A percentile compares a stretch with the other conserved stretches of the same genome.
These are phyloP conservation scores for Gloeopeniophorella convolvens DNA, from an alignment of 768 basidiomycete species.

Conservation along the genomic window DNA sequence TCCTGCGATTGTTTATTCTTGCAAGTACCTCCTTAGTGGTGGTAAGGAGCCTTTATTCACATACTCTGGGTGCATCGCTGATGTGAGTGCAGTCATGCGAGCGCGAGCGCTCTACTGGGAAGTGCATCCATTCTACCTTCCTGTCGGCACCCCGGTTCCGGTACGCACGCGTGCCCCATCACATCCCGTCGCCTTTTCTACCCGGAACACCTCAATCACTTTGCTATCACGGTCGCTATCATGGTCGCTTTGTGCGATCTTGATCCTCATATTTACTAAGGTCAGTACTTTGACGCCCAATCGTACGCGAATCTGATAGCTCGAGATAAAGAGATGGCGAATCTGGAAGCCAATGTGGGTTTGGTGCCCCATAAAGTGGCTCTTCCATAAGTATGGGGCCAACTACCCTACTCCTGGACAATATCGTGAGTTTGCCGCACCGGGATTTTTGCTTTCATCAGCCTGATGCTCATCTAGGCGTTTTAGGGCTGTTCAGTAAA, in stretches of 20 bases:
- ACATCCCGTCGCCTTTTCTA: not conserved
- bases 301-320: not conserved
- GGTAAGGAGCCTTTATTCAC: too few species aligned
- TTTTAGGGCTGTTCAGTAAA: not conserved
- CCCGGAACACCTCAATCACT: not conserved
- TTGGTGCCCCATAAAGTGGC: not conserved
- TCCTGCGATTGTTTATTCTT: too few species aligned
- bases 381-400: not conserved
- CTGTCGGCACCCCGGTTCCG: not conserved
- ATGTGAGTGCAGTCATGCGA: conserved; percentile 1
- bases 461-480: not conserved
- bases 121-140: not conserved
- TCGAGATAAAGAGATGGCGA: not conserved
- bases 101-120: not conserved
- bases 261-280: not conserved
- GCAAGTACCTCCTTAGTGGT: too few species aligned
- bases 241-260: not conserved
- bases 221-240: too few species aligned
- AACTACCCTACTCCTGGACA: not conserved
- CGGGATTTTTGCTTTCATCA: not conserved
- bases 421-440: not conserved
- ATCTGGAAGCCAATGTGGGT: not conserved
- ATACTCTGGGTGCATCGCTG: too few species aligned
- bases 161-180: not conserved
- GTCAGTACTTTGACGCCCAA: not conserved